phyloP scores from a whole-genome alignment of 1,284 basidiomycete species.

The Cryptococcus neoformans region DNA sequence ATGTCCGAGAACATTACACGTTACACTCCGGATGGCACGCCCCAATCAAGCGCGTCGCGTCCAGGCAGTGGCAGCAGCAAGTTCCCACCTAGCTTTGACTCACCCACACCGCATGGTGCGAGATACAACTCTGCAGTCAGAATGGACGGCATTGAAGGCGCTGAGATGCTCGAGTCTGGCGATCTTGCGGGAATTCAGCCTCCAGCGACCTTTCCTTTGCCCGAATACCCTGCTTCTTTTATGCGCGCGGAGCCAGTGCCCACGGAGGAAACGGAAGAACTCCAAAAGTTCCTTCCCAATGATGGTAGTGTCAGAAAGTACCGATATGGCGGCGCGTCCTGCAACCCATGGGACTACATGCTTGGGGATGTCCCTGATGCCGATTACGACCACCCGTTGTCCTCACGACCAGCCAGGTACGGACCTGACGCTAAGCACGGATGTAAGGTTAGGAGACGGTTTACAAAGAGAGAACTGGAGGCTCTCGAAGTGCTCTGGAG shows the following conservation, averaged over 20 bases:
- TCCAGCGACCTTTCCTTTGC: constrained; percentile 16
- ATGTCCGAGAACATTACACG: not conserved
- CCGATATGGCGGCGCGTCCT: constrained; percentile 7
- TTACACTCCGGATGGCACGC: not conserved
- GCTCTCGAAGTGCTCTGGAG: constrained; percentile 24
- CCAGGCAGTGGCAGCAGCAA: not conserved
- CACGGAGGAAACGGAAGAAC: constrained; percentile 11
- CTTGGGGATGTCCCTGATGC: constrained; percentile 5
- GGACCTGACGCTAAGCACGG: constrained; percentile 13
- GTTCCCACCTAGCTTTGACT: not conserved
- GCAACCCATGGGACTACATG: constrained; percentile 25
- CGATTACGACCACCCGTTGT: not conserved
- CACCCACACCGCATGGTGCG: not conserved
- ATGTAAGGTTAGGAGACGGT: constrained; percentile 17
- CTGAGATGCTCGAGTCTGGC: not conserved
- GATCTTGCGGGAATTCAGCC: constrained; percentile 19
- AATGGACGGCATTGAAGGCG: not conserved
- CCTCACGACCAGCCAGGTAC: constrained; percentile 4
- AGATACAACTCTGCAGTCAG: not conserved
- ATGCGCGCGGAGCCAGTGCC: constrained; percentile 19
- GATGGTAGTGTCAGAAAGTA: not conserved
- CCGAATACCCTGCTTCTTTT: constrained; percentile 12
- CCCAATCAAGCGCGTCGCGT: not conserved
- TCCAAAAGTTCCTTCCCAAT: not conserved
- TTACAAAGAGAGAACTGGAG: constrained; percentile 17